Conservation (phyloP, 805 yeast genomes). For the Yarrowia sp. region DNA sequence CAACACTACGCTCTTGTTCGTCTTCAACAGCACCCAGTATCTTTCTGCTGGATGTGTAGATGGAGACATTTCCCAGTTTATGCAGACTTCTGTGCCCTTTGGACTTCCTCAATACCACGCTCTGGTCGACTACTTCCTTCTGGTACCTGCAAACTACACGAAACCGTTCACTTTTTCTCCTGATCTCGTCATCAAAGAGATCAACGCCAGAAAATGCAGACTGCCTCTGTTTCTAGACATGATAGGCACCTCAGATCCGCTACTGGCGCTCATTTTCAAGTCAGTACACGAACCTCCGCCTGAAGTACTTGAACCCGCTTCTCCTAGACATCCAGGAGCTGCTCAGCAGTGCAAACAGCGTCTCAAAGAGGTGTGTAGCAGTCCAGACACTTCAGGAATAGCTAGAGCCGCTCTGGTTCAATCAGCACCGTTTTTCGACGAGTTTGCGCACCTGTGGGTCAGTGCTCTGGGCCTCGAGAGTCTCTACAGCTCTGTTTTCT, state of each 20-base stretch:
- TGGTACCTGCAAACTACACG: slow-evolving; percentile 42
- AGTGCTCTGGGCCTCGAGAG: slow-evolving; percentile 41
- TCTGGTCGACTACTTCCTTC: slow-evolving; percentile 40
- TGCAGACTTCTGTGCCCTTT: slow-evolving; percentile 43
- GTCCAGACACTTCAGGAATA: slow-evolving; percentile 40
- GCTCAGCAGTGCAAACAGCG: slow-evolving; percentile 16
- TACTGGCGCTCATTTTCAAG: slow-evolving; percentile 25
- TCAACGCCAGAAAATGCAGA: slow-evolving; percentile 23
- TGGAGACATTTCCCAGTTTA: slow-evolving; percentile 31
- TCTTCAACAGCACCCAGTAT: slow-evolving; percentile 41
- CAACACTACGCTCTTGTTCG: slow-evolving; percentile 41
- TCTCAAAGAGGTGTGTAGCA: slow-evolving; percentile 16
- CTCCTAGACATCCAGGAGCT: slow-evolving; percentile 2
- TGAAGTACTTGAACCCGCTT: neutral
- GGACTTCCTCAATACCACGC: slow-evolving; percentile 42
- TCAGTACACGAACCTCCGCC: slow-evolving; percentile 5
- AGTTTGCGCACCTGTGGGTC: slow-evolving; percentile 43
- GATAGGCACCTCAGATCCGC: slow-evolving; percentile 22
- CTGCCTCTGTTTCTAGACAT: slow-evolving; percentile 23
- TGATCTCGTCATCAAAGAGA: slow-evolving; percentile 36
- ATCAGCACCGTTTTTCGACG: slow-evolving; percentile 42
- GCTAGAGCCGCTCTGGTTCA: slow-evolving; percentile 42
- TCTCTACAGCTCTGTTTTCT: slow-evolving; percentile 42
- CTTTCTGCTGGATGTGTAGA: slow-evolving; percentile 7
- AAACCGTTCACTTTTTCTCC: slow-evolving; percentile 16